Evolutionary conservation across 495 filamentous ascomycete species (phyloP), one percentile per base, ranked within the genome.

Genomic region (Hyaloscypha hepaticicola): DNA sequence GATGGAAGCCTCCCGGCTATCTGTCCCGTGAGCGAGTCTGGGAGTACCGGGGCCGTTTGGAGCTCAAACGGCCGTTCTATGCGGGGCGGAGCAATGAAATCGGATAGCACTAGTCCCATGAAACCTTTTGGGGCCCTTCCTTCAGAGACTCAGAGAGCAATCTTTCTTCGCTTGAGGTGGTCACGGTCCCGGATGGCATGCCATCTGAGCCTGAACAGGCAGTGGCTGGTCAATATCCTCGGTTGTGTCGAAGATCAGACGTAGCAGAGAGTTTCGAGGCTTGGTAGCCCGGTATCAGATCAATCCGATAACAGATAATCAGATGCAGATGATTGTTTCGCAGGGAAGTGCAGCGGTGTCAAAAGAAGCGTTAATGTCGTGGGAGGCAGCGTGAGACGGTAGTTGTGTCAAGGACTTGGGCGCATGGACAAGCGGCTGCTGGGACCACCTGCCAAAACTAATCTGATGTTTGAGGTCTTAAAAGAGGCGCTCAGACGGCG

Each of bases 231-330:
- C 28, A 21, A 21, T 56, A 21, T 58, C 41, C 12, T 19, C 34
- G 33, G 11, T 48, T 59, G 26, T 53, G 53, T 31, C 28, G 65
- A 65, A 49, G 69, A 68, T 71, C 66, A 71, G 69, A 68, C 63
- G 69, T 71, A 65, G 63, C 69, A 71, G 69, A 48, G 19, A 61
- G 69, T 71, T 71, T 71, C 69, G 69, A 59, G 60, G 33, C 45
- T 25, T 33, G 45, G 50, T 41, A 56, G 64, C 41, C 49, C 55
- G 41, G 69, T 68, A 60, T 68, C 62, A 68, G 63, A 65, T 66
- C 62, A 53, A 60, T 66, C 65, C 61, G 50, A 68, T 64, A 28
- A 28, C 53, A 28, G 63, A 66, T 51, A 63, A 55, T 68, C 63
- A 52, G 63, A 61, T 31, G 58, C 66, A 58, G 14, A 5, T 14